Conservation (phyloP, 2,329 filamentous ascomycete species). For the Sclerotinia trifoliorum region DNA sequence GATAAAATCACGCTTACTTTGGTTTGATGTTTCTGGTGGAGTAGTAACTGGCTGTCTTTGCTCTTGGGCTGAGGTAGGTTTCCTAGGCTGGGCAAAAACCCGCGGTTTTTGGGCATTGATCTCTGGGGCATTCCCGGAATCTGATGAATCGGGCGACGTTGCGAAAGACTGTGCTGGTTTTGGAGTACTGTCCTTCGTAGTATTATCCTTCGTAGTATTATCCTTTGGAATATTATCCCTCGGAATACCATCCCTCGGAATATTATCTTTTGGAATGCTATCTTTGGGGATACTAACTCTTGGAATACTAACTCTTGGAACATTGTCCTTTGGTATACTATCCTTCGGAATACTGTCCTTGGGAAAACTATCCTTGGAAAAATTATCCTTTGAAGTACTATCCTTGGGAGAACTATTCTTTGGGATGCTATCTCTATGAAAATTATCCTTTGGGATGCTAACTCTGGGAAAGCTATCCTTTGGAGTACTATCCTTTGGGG, state of each 20-base stretch:
- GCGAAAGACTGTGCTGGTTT: constrained; percentile 19
- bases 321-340: too few relatives aligned
- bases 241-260: constrained; percentile 18
- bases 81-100: constrained; percentile 24
- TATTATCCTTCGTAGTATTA: background rate
- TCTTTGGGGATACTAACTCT: constrained; percentile 14
- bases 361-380: constrained; percentile 9
- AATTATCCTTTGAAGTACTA: constrained; percentile 23
- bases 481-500: constrained; percentile 25
- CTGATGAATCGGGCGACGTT: constrained; percentile 19
- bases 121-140: constrained; percentile 24
- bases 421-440: constrained; percentile 1
- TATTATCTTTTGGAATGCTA: background rate
- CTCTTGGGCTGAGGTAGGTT: constrained; percentile 11
- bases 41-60: constrained; percentile 18
- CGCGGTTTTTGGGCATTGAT: constrained; percentile 15
- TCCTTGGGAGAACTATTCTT: constrained; percentile 25
- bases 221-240: background rate
- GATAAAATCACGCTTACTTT: constrained; percentile 32
- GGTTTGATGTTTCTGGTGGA: constrained; percentile 15
- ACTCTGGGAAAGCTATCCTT: constrained; percentile 17
- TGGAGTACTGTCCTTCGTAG: constrained; percentile 18
- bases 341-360: background rate
- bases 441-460: constrained; percentile 17
- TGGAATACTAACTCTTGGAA: too few relatives aligned